Percentiles rank a stretch among this genome's conserved stretches.
These are phyloP conservation scores for Passiflora organensis DNA, from an alignment of 345 rosid species.

Conservation along the genomic window DNA sequence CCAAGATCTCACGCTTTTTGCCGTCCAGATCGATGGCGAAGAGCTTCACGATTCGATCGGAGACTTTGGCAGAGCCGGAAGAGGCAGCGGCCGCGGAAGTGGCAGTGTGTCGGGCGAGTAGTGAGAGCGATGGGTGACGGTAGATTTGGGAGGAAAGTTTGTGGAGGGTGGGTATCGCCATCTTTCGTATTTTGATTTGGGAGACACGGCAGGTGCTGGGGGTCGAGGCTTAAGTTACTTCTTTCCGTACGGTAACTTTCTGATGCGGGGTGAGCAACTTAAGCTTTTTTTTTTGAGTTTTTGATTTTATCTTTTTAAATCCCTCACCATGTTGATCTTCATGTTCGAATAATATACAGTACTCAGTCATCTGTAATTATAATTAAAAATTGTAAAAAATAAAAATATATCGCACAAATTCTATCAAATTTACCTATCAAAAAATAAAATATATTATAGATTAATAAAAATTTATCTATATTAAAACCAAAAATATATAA, in stretches of 20 bases:
- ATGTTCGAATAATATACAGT: too few species aligned
- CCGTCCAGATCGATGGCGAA: constrained; percentile 79
- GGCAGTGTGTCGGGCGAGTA: constrained; percentile 38
- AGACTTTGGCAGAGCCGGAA: constrained; percentile 58
- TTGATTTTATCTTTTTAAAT: too few species aligned
- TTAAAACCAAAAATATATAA: too few species aligned
- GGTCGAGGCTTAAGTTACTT: background rate
- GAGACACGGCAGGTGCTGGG: too few species aligned
- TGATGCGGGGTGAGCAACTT: background rate
- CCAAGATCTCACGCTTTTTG: constrained; percentile 60
- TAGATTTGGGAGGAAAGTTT: constrained; percentile 56
- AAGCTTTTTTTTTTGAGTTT: too few species aligned
- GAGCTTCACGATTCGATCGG: constrained; percentile 87
- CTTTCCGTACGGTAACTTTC: background rate
- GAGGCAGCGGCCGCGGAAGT: constrained; percentile 29
- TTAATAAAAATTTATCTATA: too few species aligned
- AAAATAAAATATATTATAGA: too few species aligned
- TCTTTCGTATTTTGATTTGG: constrained; percentile 10
- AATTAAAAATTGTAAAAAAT: too few species aligned
- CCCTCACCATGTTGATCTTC: too few species aligned
- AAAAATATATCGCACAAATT: too few species aligned
- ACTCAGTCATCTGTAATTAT: too few species aligned
- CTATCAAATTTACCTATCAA: too few species aligned
- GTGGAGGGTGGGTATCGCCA: constrained; percentile 51
- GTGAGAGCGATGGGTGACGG: constrained; percentile 44